Evolutionary conservation across 352 stramenopile genomes (phyloP), one percentile per base, ranked within the genome.

Genomic region (Pythium insidiosum): DNA sequence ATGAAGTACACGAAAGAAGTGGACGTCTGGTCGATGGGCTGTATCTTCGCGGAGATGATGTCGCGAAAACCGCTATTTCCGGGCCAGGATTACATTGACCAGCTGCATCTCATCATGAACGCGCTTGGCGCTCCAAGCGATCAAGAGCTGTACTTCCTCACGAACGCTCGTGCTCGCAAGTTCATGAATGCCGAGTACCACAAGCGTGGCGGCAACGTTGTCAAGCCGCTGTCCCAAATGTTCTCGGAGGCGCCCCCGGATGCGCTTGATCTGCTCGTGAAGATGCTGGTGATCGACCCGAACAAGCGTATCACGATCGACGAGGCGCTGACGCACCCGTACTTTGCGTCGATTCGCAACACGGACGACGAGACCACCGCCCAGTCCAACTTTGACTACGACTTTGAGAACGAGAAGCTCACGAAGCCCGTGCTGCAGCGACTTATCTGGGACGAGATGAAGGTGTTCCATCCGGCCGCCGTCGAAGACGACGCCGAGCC

Each of bases 1-100:
- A 89, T 88, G 73, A 88, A 92, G 60, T 94, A 94, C 66, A 88
- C 73, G 2, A 68, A 73, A 3, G 73, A 84, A 28, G 74, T 91
- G 42, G 94, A 98, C 54, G 79, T 98, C 0, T 98, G 93, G 93
- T 95, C 81, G 46, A 95, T 98, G 45, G 97, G 96, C 18, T 99
- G 97, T 58, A 99, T 99, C 49, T 98, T 99, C 53, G 97, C 92
- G 5, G 97, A 99, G 58, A 94, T 99, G 56, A 88, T 99, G 49
- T 83, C 78, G 6, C 77, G 96, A 36, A 99, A 98, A 50, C 95
- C 96, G 48, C 84, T 98, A 18, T 99, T 99, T 57, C 94, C 95
- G 3, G 97, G 97, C 6, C 74, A 89, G 47, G 84, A 95, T 54
- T 95, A 96, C 64, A 94, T 95, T 40, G 73, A 98, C 59, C 75